Conservation (phyloP, 371 early-diverging fungal species). For the Fennellomyces sp. region DNA sequence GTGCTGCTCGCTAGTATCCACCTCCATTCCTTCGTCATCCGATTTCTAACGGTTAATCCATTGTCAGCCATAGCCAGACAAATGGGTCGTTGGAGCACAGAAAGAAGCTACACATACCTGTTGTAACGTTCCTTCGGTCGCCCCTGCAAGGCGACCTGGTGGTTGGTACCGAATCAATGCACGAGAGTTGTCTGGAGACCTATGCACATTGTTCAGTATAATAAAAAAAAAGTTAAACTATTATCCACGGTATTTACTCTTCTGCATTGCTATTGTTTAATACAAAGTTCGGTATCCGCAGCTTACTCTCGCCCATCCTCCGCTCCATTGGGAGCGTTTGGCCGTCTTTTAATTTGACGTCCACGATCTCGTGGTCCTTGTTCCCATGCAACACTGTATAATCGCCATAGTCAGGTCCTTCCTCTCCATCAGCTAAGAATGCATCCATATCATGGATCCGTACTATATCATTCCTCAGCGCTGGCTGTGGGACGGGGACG, state of each 20-base stretch:
- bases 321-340: slow-evolving; percentile 5
- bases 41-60: too few relatives aligned
- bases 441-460: slow-evolving; percentile 6
- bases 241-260: not conserved
- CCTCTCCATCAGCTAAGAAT: slow-evolving; percentile 2
- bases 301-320: not conserved
- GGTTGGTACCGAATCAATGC: not conserved
- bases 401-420: not conserved
- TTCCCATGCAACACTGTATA: not conserved
- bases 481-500: too few relatives aligned
- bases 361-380: not conserved
- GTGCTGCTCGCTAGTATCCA: not conserved
- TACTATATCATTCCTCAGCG: not conserved
- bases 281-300: slow-evolving; percentile 10
- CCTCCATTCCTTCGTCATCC: not conserved
- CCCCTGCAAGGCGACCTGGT: not conserved
- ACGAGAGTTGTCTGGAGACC: not conserved
- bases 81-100: not conserved
- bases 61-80: not conserved
- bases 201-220: not conserved
- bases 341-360: slow-evolving; percentile 4
- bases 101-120: not conserved
- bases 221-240: not conserved
- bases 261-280: too few relatives aligned
- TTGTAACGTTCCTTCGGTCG: not conserved